These are phyloP conservation scores for Fusarium sp. DNA, from an alignment of 2,329 filamentous ascomycete species.

Conservation along the genomic window DNA sequence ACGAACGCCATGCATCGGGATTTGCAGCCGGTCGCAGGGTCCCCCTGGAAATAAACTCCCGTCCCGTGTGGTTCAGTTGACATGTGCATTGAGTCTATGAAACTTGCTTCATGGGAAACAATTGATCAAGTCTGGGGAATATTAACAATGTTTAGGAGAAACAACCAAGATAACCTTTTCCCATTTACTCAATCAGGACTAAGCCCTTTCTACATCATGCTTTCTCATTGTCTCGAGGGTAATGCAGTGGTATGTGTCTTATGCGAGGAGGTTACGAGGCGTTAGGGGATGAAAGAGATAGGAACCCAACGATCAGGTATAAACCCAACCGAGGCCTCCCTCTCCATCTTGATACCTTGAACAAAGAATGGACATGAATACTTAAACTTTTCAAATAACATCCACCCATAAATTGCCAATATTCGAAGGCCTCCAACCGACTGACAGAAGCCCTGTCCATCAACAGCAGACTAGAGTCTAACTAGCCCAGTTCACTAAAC, in stretches of 20 bases:
- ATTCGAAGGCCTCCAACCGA: conserved; percentile 2
- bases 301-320: conserved; percentile 14
- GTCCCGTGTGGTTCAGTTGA: conserved; percentile 11
- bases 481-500: background rate
- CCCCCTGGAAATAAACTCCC: conserved; percentile 27
- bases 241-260: conserved; percentile 22
- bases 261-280: conserved; percentile 33
- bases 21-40: conserved; percentile 34
- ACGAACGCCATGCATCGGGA: conserved; percentile 30
- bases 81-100: conserved; percentile 22
- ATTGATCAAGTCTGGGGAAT: conserved; percentile 1
- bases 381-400: background rate
- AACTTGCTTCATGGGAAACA: conserved; percentile 4
- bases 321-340: conserved; percentile 15
- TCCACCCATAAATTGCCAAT: conserved; percentile 5
- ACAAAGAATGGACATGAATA: background rate
- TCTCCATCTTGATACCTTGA: conserved; percentile 1
- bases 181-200: background rate
- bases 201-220: background rate
- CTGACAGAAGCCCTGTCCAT: conserved; percentile 2
- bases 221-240: conserved; percentile 18
- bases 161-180: background rate
- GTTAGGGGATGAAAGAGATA: conserved; percentile 16
- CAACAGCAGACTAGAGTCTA: background rate
- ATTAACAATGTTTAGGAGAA: background rate